These are phyloP conservation scores for Fusarium virguliforme DNA, from an alignment of 2,329 filamentous ascomycete species.

Conservation along the genomic window DNA sequence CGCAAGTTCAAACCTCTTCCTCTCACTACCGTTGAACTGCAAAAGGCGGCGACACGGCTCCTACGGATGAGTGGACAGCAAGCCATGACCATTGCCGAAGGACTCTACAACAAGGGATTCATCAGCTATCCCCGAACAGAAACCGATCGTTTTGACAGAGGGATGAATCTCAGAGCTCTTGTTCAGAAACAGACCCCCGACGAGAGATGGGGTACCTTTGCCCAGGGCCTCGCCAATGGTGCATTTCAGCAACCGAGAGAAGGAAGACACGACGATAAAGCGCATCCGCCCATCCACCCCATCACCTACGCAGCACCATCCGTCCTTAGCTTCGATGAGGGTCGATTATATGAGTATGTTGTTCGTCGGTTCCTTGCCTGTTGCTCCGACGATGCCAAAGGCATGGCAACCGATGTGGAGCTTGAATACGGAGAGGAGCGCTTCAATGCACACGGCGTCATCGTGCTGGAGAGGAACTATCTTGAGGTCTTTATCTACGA, in stretches of 20 bases:
- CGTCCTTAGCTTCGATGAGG: slow-evolving; percentile 77
- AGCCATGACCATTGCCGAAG: slow-evolving; percentile 90
- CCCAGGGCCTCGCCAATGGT: slow-evolving; percentile 81
- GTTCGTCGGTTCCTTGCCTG: slow-evolving; percentile 93
- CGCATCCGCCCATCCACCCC: slow-evolving; percentile 96
- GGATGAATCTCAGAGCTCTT: slow-evolving; percentile 85
- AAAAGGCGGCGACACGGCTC: slow-evolving; percentile 93
- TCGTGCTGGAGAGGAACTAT: slow-evolving; percentile 91
- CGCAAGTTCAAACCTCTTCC: slow-evolving; percentile 95
- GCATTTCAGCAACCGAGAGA: slow-evolving; percentile 86
- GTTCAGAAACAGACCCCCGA: slow-evolving; percentile 89
- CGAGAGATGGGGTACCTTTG: slow-evolving; percentile 84
- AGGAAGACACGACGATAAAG: slow-evolving; percentile 93
- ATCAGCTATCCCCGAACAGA: slow-evolving; percentile 98
- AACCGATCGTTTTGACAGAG: slow-evolving; percentile 94
- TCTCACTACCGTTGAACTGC: slow-evolving; percentile 94
- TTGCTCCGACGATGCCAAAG: slow-evolving; percentile 94
- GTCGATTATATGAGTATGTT: slow-evolving; percentile 91
- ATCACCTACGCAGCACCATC: slow-evolving; percentile 84
- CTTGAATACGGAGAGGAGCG: slow-evolving; percentile 86
- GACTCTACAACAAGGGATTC: slow-evolving; percentile 92
- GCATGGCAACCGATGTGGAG: slow-evolving; percentile 87
- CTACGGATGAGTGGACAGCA: slow-evolving; percentile 91
- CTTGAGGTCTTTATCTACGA: slow-evolving; percentile 97
- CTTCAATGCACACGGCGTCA: slow-evolving; percentile 87